Base-by-base conservation (phyloP, 768 basidiomycete genomes). In the Austroboletus eburneus region DNA sequence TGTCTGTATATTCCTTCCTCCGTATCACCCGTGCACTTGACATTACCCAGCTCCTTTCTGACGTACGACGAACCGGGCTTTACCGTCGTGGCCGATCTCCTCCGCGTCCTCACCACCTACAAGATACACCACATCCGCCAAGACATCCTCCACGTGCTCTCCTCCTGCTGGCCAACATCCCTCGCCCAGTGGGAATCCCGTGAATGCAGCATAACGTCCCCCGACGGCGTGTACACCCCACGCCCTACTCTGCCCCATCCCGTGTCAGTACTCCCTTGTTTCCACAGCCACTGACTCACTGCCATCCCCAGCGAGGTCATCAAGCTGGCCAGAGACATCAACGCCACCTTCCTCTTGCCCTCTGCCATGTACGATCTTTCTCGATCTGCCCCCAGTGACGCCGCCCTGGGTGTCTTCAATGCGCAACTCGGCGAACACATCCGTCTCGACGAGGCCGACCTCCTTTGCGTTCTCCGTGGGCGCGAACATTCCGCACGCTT, bases 301-400 rank as follows among this genome's bases (percentile, higher is more conserved):
- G 43, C 43, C n/a, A 39, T 48, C 33, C 39, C 24, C 56, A 87
- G 85, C 53, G 65, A 79, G 27, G 69, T 87, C 46, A 85, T 89
- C 55, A 81, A 81, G 39, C 66, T 88, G 4, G 85, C 83, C 18
- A 73, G 79, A 47, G 75, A 77, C 45, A 73, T 76, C 22, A 65
- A 77, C 34, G 72, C 79, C 0, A 69, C 68, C 0, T 75, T 80
- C 53, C 75, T 89, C 27, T 70, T 88, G 3, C 85, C 86, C 5
- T 76, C 87, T 23, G 86, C 86, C 5, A 86, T 87, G 66, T 90
- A 90, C 63, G 87, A 89, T 62, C 75, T 90, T 34, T 87, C 83
- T 18, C 83, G 87, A 33, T 78, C 69, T 55, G 67, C 76, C 24
- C 79, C 83, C 2, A 86, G 80, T 56, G 77, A 79, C 40, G 77